These are phyloP conservation scores for Naganishia albida DNA, from an alignment of 1,284 basidiomycete species.

Conservation along the genomic window DNA sequence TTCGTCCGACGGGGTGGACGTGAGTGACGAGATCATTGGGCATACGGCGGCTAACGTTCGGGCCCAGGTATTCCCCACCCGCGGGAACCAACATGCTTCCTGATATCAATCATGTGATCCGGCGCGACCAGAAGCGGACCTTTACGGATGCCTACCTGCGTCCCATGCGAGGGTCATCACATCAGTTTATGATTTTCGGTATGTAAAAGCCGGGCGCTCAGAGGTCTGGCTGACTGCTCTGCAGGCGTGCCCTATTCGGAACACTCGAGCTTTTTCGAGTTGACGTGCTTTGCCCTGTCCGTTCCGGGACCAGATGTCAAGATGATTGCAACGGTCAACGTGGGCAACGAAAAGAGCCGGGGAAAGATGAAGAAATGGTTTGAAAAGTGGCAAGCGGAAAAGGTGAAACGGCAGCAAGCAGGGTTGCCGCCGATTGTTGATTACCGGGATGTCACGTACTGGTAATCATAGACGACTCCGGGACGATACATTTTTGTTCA, in stretches of 20 bases:
- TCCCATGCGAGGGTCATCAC: constrained; percentile 70
- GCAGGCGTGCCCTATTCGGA: constrained; percentile 87
- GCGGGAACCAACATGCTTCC: constrained; percentile 66
- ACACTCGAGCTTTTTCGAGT: constrained; percentile 90
- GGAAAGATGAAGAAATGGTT: constrained; percentile 80
- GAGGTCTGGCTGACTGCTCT: constrained; percentile 25
- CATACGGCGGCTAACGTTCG: constrained; percentile 9
- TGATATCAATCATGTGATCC: constrained; percentile 66
- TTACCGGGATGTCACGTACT: constrained; percentile 57
- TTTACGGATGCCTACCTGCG: constrained; percentile 71
- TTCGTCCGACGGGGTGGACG: constrained; percentile 94
- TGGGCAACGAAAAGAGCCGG: constrained; percentile 74
- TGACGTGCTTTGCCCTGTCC: constrained; percentile 89
- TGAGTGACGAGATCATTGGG: constrained; percentile 55
- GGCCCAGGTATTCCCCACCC: constrained; percentile 67
- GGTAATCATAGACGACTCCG: background rate
- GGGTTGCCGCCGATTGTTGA: constrained; percentile 58
- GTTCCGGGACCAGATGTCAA: constrained; percentile 65
- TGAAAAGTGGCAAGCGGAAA: constrained; percentile 79
- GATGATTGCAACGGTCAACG: constrained; percentile 96
- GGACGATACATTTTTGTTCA: background rate
- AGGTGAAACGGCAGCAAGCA: constrained; percentile 61
- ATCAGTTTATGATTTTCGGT: constrained; percentile 72
- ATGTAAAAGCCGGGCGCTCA: constrained; percentile 23
- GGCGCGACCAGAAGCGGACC: constrained; percentile 63